Percentiles rank a stretch among this genome's conserved stretches.
These are phyloP conservation scores for Boletus speciosus DNA, from an alignment of 768 basidiomycete genomes.

Conservation along the genomic window DNA sequence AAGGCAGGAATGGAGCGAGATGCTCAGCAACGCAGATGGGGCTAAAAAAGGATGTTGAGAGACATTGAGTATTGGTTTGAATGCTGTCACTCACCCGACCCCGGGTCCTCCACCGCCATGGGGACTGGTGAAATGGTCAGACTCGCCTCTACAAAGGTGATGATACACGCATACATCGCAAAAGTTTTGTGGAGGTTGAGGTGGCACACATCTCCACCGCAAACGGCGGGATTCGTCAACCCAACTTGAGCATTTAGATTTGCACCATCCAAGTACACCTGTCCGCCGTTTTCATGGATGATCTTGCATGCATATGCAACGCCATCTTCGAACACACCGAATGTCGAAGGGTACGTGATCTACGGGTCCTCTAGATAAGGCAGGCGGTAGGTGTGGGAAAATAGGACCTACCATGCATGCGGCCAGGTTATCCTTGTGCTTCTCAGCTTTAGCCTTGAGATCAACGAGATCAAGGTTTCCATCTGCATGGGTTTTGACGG, in stretches of 20 bases:
- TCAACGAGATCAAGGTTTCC: slow-evolving; percentile 90
- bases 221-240: slow-evolving; percentile 87
- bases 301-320: slow-evolving; percentile 88
- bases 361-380: slow-evolving; percentile 28
- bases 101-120: slow-evolving; percentile 98
- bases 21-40: slow-evolving; percentile 95
- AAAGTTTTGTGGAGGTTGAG: slow-evolving; percentile 98
- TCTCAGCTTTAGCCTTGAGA: slow-evolving; percentile 80
- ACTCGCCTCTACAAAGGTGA: not conserved
- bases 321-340: slow-evolving; percentile 95
- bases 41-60: slow-evolving; percentile 32
- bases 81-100: slow-evolving; percentile 60
- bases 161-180: slow-evolving; percentile 62
- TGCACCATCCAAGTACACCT: slow-evolving; percentile 95
- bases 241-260: slow-evolving; percentile 95
- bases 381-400: slow-evolving; percentile 7
- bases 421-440: slow-evolving; percentile 87
- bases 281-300: slow-evolving; percentile 92
- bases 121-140: slow-evolving; percentile 49
- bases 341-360: slow-evolving; percentile 98
- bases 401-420: slow-evolving; percentile 79
- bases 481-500: slow-evolving; percentile 85
- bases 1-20: slow-evolving; percentile 90
- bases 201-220: slow-evolving; percentile 97
- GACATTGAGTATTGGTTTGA: not conserved